phyloP scores from a whole-genome alignment of 768 basidiomycete species.

The Crepidotus variabilis region DNA sequence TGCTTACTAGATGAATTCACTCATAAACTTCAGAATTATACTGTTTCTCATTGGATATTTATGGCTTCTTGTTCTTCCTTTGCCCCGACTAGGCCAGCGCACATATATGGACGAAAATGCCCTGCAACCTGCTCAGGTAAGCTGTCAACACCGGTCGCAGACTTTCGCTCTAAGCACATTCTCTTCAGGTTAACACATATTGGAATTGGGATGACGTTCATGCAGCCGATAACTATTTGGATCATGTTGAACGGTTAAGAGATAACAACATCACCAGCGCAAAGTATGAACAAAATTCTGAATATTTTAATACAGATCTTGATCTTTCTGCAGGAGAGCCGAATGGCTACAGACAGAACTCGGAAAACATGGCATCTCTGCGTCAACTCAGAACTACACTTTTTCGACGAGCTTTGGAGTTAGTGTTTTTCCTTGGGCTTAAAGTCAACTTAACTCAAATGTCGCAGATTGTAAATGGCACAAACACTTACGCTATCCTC shows the following conservation, averaged over 20 bases:
- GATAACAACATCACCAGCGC: slow-evolving; percentile 61
- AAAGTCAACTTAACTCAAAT: slow-evolving; percentile 2
- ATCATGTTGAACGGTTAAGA: slow-evolving; percentile 58
- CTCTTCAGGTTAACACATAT: slow-evolving; percentile 76
- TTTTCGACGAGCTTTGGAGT: slow-evolving; percentile 55
- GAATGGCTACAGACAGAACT: slow-evolving; percentile 62
- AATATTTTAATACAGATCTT: neutral
- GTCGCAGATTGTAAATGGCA: slow-evolving; percentile 53
- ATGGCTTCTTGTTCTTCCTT: slow-evolving; percentile 85
- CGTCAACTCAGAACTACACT: slow-evolving; percentile 66
- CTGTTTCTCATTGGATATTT: slow-evolving; percentile 65
- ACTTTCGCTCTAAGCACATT: neutral
- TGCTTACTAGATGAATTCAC: slow-evolving; percentile 1
- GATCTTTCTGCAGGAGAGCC: slow-evolving; percentile 50
- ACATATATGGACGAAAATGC: slow-evolving; percentile 97
- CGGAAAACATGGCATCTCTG: slow-evolving; percentile 64
- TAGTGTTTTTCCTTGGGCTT: slow-evolving; percentile 18
- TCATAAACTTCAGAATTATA: slow-evolving; percentile 35
- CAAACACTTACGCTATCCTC: slow-evolving; percentile 80
- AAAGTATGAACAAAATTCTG: slow-evolving; percentile 49
- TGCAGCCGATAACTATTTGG: slow-evolving; percentile 77
- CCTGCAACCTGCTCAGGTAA: slow-evolving; percentile 85
- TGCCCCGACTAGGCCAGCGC: slow-evolving; percentile 52
- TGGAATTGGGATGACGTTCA: slow-evolving; percentile 93
- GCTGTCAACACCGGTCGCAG: neutral